Evolutionary conservation across 2,329 filamentous ascomycete species (phyloP).

Genomic region (Neofusicoccum sp.): DNA sequence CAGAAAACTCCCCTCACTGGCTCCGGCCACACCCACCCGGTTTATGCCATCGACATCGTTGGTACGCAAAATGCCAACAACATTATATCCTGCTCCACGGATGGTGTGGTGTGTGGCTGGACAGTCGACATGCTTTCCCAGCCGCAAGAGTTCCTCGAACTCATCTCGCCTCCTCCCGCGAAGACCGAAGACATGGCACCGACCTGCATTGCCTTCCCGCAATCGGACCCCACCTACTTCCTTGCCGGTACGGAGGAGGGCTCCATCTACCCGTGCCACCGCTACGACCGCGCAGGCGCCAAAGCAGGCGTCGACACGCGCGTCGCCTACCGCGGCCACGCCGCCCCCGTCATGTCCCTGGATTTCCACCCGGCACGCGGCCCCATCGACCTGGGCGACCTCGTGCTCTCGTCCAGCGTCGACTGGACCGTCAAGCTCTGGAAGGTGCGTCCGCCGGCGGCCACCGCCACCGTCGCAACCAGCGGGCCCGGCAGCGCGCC

Average conservation of each 20-base stretch:
- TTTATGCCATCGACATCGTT: constrained; percentile 93
- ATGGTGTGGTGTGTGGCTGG: constrained; percentile 96
- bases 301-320: constrained; percentile 93
- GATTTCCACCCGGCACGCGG: constrained; percentile 93
- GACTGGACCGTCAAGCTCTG: constrained; percentile 98
- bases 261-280: constrained; percentile 91
- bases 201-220: constrained; percentile 91
- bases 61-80: constrained; percentile 99
- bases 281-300: constrained; percentile 94
- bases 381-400: constrained; percentile 89
- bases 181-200: constrained; percentile 93
- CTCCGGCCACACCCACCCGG: constrained; percentile 91
- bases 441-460: constrained; percentile 84
- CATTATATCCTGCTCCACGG: constrained; percentile 94
- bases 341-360: constrained; percentile 92
- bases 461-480: constrained; percentile 53
- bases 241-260: constrained; percentile 96
- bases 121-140: constrained; percentile 97
- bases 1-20: constrained; percentile 96
- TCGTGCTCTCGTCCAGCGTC: constrained; percentile 87
- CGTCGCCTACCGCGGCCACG: constrained; percentile 85
- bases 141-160: constrained; percentile 89
- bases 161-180: constrained; percentile 76
- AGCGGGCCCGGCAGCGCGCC: constrained; percentile 40
- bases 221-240: constrained; percentile 96